Base-by-base conservation (phyloP, 345 rosid species). In the Nephelium lappaceum region DNA sequence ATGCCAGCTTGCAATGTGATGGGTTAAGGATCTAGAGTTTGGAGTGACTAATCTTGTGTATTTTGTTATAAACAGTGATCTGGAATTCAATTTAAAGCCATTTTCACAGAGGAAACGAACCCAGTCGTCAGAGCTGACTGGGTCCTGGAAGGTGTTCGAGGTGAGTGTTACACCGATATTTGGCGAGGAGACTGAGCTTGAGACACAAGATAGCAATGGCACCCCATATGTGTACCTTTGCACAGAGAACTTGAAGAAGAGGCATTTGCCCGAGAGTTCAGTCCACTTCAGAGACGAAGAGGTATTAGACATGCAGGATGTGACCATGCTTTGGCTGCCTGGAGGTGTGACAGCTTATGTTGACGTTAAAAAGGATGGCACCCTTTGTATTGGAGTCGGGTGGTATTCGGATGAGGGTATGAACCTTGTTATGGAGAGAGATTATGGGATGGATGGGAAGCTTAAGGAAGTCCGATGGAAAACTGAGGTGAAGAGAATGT, bases 141-240 rank as follows among this genome's bases (percentile, higher is more conserved):
- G 99, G 38, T 87, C 98, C 15, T 95, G 97, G 99, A 95, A 95
- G 81, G 98, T 93, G 71, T 95, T 93, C 75, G 98, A 92, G 86
- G 87, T 91, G 49, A 92, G 93, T 47, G 98, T 95, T 41, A 92
- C 90, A 64, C 98, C 98, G 6, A 80, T 93, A 68, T 90, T 84
- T 24, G 93, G 91, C 14, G 95, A 90, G 27, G 88, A 87, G 43
- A 71, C 38, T 6, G 77, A 87, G 43, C 69, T 31, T 4, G 77
- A 61, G 14, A 7, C 79, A 0, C 85, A 68, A 41, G 86, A 85
- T 81, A 24, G 73, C 82, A 83, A 67, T 11, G 87, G 67, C 15
- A 58, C 85, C 36, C 88, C 95, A 0, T 90, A 85, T 21, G 95
- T 92, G 72, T 93, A 91, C 82, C 83, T 95, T 8, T 95, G 99